These are phyloP conservation scores for Schizophyllum amplum DNA, from an alignment of 1,284 basidiomycete genomes.

Conservation along the genomic window DNA sequence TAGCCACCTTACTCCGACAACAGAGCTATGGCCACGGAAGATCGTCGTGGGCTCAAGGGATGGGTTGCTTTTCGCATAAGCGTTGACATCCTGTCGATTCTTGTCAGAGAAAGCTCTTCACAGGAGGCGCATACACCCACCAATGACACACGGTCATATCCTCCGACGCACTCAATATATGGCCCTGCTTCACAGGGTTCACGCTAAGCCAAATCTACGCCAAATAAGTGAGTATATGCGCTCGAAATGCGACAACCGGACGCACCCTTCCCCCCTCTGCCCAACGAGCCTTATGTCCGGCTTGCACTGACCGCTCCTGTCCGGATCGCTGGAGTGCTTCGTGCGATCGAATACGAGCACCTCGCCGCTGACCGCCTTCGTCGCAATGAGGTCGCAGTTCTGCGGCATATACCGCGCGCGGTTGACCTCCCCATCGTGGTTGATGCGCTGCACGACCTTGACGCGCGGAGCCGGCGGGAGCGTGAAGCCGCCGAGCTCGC, in stretches of 20 bases:
- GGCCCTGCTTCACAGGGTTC: constrained; percentile 78
- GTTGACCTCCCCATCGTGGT: constrained; percentile 96
- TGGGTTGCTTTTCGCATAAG: constrained; percentile 76
- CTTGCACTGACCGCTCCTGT: constrained; percentile 74
- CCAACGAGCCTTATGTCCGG: constrained; percentile 90
- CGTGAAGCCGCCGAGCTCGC: constrained; percentile 83
- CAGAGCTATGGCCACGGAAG: constrained; percentile 83
- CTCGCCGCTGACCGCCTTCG: constrained; percentile 86
- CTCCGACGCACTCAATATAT: constrained; percentile 89
- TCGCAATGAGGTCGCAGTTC: constrained; percentile 95
- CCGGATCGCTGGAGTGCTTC: constrained; percentile 92
- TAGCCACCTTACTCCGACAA: constrained; percentile 70
- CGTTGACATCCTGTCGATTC: constrained; percentile 76
- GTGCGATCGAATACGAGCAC: constrained; percentile 95
- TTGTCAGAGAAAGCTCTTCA: constrained; percentile 2
- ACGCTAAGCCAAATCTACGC: constrained; percentile 83
- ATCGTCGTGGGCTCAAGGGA: constrained; percentile 76
- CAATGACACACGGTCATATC: constrained; percentile 96
- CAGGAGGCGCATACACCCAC: constrained; percentile 35
- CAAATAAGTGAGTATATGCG: neutral
- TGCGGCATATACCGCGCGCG: constrained; percentile 98
- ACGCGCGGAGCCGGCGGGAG: constrained; percentile 76
- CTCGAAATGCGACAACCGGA: constrained; percentile 9
- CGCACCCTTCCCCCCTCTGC: constrained; percentile 89
- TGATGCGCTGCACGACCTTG: constrained; percentile 90